phyloP scores from a whole-genome alignment of 2,329 filamentous ascomycete species.

The Apiospora phragmitis region DNA sequence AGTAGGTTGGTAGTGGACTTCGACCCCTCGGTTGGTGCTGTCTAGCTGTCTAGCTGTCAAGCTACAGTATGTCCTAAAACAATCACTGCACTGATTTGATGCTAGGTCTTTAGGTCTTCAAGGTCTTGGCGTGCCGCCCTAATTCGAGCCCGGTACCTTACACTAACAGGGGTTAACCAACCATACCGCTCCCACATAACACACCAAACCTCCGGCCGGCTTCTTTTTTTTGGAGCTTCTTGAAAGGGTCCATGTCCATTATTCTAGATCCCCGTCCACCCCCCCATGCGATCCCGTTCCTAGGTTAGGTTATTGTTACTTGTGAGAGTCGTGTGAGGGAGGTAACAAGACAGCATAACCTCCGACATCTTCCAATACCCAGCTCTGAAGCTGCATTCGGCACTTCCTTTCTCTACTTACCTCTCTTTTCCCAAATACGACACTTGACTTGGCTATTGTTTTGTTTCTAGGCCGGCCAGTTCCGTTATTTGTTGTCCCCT shows the following conservation, averaged over 20 bases:
- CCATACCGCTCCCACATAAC: neutral
- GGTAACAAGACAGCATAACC: neutral
- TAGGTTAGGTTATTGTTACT: neutral
- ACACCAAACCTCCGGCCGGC: neutral
- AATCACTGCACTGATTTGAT: neutral
- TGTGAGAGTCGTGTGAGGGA: slow-evolving; percentile 5
- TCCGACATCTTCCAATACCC: neutral
- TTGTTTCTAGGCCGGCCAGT: neutral
- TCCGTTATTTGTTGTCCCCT: neutral
- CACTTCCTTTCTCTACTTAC: neutral
- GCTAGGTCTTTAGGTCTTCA: neutral
- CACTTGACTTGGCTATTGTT: neutral
- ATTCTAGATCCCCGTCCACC: neutral
- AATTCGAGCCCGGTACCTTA: neutral
- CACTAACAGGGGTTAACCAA: neutral
- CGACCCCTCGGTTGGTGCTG: neutral
- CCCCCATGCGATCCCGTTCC: neutral
- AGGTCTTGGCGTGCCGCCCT: neutral
- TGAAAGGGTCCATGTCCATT: slow-evolving; percentile 3
- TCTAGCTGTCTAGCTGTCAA: neutral
- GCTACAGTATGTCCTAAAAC: neutral
- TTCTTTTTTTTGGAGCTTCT: slow-evolving; percentile 1
- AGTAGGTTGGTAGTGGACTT: neutral
- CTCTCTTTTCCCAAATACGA: neutral
- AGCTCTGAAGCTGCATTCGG: neutral